Percentiles rank a stretch among this genome's conserved stretches.
Conservation (phyloP, 2,329 filamentous ascomycete genomes). For the Colletotrichum abscissum region DNA sequence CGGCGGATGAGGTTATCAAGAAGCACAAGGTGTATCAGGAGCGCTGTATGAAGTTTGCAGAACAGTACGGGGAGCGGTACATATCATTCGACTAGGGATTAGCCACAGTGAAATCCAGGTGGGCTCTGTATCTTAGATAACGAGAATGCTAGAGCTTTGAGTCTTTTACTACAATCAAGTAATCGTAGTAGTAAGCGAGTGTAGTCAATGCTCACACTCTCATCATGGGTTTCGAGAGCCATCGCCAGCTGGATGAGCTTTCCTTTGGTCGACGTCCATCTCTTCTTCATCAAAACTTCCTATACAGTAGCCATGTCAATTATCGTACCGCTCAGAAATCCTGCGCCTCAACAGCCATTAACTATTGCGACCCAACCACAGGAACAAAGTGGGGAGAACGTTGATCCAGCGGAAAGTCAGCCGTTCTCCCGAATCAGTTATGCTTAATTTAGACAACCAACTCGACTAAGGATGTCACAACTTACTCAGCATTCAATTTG, state of each 20-base stretch:
- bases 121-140: not conserved
- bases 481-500: not conserved
- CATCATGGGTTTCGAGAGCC: no score
- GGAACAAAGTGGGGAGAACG: not conserved
- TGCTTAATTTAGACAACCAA: not conserved
- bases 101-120: not conserved
- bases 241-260: no score
- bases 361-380: not conserved
- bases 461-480: slow-evolving; percentile 8
- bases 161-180: no score
- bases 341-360: not conserved
- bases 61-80: slow-evolving; percentile 61
- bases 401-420: not conserved
- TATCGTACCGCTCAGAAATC: not conserved
- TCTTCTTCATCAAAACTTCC: no score
- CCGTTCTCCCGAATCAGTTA: slow-evolving; percentile 4
- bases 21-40: slow-evolving; percentile 72
- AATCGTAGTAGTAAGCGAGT: not conserved
- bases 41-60: slow-evolving; percentile 74
- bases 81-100: slow-evolving; percentile 37
- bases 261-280: no score
- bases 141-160: not conserved
- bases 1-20: slow-evolving; percentile 68
- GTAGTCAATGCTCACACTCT: not conserved
- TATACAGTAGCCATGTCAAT: not conserved